These are phyloP conservation scores for Mycosarcoma mackinlayi DNA, from an alignment of 1,284 basidiomycete genomes.

Conservation along the genomic window DNA sequence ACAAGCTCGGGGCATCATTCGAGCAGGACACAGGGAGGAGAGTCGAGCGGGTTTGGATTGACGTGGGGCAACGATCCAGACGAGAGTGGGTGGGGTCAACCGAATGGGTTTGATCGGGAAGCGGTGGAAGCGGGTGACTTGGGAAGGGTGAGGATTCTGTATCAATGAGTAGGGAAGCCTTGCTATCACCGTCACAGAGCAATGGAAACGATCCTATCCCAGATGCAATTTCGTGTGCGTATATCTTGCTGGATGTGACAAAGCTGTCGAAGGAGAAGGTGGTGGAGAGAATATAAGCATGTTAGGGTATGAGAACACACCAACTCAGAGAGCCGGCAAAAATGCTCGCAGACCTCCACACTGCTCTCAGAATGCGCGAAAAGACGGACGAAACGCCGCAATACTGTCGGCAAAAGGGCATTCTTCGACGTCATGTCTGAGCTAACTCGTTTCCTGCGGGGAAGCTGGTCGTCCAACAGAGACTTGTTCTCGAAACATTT, in stretches of 20 bases:
- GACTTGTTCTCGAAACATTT: too few species aligned
- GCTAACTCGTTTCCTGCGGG: not conserved
- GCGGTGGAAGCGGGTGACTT: constrained; percentile 45
- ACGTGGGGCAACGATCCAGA: constrained; percentile 41
- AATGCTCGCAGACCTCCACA: constrained; percentile 4
- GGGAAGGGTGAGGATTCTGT: constrained; percentile 40
- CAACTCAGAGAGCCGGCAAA: too few species aligned
- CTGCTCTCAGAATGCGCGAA: not conserved
- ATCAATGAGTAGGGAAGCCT: constrained; percentile 24
- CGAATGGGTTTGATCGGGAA: constrained; percentile 23
- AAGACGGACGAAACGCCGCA: not conserved
- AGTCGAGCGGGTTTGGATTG: constrained; percentile 30
- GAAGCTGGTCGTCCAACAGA: too few species aligned
- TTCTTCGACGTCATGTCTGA: constrained; percentile 22
- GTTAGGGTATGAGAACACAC: too few species aligned
- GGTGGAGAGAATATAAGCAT: not conserved
- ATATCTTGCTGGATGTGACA: not conserved
- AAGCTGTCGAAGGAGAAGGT: not conserved
- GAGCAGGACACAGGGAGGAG: constrained; percentile 14
- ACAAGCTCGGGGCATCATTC: constrained; percentile 17
- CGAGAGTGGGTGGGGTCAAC: constrained; percentile 26
- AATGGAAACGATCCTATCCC: constrained; percentile 2
- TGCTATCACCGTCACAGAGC: too few species aligned
- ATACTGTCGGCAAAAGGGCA: not conserved
- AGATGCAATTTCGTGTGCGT: not conserved